These are phyloP conservation scores for Sphagnum contortum DNA, from an alignment of 225 moss, liverwort and hornwort species.

Conservation along the genomic window DNA sequence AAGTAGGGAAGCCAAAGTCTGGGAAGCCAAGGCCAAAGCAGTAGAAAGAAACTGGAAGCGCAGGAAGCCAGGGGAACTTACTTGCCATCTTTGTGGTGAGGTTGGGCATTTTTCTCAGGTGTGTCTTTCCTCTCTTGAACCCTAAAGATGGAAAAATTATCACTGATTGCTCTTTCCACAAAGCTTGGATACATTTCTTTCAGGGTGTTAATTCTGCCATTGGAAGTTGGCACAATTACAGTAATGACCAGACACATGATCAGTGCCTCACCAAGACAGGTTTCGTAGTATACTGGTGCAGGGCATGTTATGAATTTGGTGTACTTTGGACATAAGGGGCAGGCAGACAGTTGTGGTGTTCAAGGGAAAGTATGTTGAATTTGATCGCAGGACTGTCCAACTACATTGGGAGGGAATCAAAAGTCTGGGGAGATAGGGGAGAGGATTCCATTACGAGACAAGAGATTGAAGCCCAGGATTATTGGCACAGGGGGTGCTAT, in stretches of 20 bases:
- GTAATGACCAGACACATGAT: no score
- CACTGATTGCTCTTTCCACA: no score
- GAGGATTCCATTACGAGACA: conserved; percentile 82
- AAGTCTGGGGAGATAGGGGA: conserved; percentile 88
- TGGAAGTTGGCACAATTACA: no score
- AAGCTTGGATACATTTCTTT: no score
- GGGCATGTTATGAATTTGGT: no score
- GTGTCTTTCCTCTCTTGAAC: conserved; percentile 9
- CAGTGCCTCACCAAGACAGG: no score
- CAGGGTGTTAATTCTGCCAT: no score
- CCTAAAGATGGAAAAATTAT: no score
- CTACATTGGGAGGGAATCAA: conserved; percentile 91
- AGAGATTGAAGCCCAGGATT: conserved; percentile 85
- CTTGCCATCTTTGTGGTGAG: conserved; percentile 99
- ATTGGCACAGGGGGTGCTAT: conserved; percentile 93
- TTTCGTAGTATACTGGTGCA: no score
- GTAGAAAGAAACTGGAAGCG: conserved; percentile 99
- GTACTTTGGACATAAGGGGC: no score
- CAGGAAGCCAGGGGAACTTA: conserved; percentile 80
- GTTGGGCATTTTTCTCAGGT: conserved; percentile 99
- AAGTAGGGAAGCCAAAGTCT: conserved; percentile 98
- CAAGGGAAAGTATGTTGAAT: not conserved
- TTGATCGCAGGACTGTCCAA: conserved; percentile 85
- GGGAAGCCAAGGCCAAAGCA: conserved; percentile 99
- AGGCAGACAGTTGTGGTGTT: no score